phyloP scores from a whole-genome alignment of 495 filamentous ascomycete genomes.

The Glonium stellatum region DNA sequence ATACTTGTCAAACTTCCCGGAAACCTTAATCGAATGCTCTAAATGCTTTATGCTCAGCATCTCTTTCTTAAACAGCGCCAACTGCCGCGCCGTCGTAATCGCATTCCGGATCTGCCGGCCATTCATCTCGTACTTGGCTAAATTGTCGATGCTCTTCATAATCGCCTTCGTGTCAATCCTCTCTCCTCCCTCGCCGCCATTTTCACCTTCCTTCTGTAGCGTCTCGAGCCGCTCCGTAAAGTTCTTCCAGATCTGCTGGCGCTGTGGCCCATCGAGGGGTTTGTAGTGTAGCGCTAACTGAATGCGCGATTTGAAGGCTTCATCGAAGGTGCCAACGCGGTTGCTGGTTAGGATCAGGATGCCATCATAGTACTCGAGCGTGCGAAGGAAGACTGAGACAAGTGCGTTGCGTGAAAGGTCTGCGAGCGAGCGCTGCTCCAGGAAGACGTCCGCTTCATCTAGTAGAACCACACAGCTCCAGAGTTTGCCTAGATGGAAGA shows the following conservation, averaged over 20 bases:
- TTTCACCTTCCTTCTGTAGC: conserved; percentile 15
- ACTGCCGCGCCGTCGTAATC: conserved; percentile 7
- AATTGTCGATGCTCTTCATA: conserved; percentile 12
- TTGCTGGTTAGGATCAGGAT: conserved; percentile 25
- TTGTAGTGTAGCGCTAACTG: conserved; percentile 26
- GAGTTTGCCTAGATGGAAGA: conserved; percentile 45
- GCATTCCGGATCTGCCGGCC: conserved; percentile 39
- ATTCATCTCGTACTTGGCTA: conserved; percentile 35
- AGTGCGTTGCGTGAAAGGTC: conserved; percentile 50
- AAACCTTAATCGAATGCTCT: not conserved
- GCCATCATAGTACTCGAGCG: conserved; percentile 28
- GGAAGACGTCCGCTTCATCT: conserved; percentile 50
- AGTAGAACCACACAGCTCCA: conserved; percentile 52
- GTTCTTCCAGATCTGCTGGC: conserved; percentile 38
- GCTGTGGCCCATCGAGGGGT: conserved; percentile 9
- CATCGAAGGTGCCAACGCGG: conserved; percentile 22
- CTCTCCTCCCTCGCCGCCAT: too few species aligned
- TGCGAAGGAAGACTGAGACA: conserved; percentile 39
- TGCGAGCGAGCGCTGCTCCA: conserved; percentile 36
- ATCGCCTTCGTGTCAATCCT: conserved; percentile 31
- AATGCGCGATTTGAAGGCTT: conserved; percentile 29
- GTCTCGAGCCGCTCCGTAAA: conserved; percentile 31
- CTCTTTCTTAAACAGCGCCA: not conserved
- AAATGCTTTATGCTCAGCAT: not conserved
- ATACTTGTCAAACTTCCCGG: not conserved